These are phyloP conservation scores for Lentinula sp. DNA, from an alignment of 768 basidiomycete species.

Conservation along the genomic window DNA sequence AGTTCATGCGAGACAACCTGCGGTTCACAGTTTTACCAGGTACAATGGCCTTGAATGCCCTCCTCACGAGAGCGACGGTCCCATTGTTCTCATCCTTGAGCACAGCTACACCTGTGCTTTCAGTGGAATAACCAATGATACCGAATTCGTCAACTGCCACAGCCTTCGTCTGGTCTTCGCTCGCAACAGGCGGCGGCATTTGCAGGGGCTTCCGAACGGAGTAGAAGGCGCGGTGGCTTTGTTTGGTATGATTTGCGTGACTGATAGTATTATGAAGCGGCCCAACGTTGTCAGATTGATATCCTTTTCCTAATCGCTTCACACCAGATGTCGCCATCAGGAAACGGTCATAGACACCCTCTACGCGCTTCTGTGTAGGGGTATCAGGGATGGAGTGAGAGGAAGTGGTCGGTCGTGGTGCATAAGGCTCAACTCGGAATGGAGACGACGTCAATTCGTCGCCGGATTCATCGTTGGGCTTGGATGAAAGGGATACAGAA, in stretches of 20 bases:
- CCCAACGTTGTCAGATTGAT: slow-evolving; percentile 62
- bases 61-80: slow-evolving; percentile 53
- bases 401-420: slow-evolving; percentile 34
- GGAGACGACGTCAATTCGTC: slow-evolving; percentile 61
- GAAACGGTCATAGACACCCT: slow-evolving; percentile 78
- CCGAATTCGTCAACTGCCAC: slow-evolving; percentile 66
- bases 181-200: slow-evolving; percentile 72
- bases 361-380: slow-evolving; percentile 54
- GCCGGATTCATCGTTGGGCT: slow-evolving; percentile 19
- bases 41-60: slow-evolving; percentile 74
- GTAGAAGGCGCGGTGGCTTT: slow-evolving; percentile 40
- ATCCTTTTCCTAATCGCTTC: slow-evolving; percentile 74
- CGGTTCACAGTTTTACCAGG: slow-evolving; percentile 51
- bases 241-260: slow-evolving; percentile 20
- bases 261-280: slow-evolving; percentile 31
- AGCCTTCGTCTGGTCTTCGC: slow-evolving; percentile 40
- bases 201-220: slow-evolving; percentile 33
- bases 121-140: slow-evolving; percentile 30
- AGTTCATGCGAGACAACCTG: slow-evolving; percentile 37
- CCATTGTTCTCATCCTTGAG: slow-evolving; percentile 43
- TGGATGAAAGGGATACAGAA: background rate
- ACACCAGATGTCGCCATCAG: slow-evolving; percentile 79
- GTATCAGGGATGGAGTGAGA: slow-evolving; percentile 39
- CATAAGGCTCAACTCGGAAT: slow-evolving; percentile 60
- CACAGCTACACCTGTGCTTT: slow-evolving; percentile 16